Base-by-base conservation (phyloP, 2,329 filamentous ascomycete genomes). In the Hortaea werneckii region DNA sequence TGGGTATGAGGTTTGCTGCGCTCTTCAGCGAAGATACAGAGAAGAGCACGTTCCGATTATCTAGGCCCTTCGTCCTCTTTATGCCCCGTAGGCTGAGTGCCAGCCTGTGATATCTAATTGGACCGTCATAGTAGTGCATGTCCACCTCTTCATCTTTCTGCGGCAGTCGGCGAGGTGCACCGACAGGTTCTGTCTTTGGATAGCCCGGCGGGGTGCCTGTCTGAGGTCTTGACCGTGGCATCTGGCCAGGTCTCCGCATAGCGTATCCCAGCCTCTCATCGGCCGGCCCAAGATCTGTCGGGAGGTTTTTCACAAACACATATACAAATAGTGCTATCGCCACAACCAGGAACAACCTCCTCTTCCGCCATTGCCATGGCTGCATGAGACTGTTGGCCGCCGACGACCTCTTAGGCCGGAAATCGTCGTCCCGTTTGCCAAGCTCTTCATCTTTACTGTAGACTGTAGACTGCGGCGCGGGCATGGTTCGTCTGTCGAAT, bases 31-130 rank as follows among this genome's bases (percentile, higher is more conserved):
- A 88, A 0, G 85, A 82, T 3, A 85, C 81, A 4, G 82, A 83
- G 61, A 95, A 95, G 3, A 95, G 65, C 11, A 95, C 75, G 57
- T 88, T 88, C 42, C 76, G 76, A 58, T 85, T 86, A 34, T 67
- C 60, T 41, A 66, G 64, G 4, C 80, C 80, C 27, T 69, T 67
- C 0, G 77, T 79, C 13, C 65, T 69, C 6, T 71, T 62, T 38
- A 83, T 77, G 9, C 70, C 73, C 37, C 80, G 76, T 37, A 95
- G 68, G 3, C 82, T 80, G 12, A 64, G 58, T 0, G 76, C 77
- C 37, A 95, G 74, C 8, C 77, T 65, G 54, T 76, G 77, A 59
- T 87, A 89, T 55, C 72, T 78, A 54, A 94, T 73, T 1, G 77
- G 77, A 1, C 86, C 88, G 51, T 82, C 78, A 63, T 83, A 90